Base-by-base conservation (phyloP, 2,329 filamentous ascomycete species). In the Cytospora piceae region DNA sequence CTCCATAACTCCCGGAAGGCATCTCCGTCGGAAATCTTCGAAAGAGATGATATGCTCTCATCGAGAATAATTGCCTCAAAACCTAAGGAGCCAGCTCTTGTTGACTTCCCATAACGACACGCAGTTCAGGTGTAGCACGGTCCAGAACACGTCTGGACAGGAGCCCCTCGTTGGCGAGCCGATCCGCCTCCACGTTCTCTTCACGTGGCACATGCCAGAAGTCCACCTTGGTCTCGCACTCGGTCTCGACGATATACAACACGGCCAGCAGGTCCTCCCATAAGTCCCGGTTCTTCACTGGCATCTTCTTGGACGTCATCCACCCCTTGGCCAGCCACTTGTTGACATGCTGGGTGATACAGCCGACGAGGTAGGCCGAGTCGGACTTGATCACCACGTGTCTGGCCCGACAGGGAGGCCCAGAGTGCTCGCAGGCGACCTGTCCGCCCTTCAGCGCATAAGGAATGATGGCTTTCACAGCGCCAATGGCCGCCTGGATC, bases 301-400 rank as follows among this genome's bases (percentile, higher is more conserved):
- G 32, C 34, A 58, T 63, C 2, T 29, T 52, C 14, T 63, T 65
- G 15, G 64, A 34, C 20, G 67, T 69, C 42, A 42, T 59, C 67
- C 66, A 69, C 4, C 61, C 61, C 29, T 69, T 70, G 39, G 31
- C 7, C 7, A 3, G 22, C 67, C 69, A 70, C 58, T 70, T 69
- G 4, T 55, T 22, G 27, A 69, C 1, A 31, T 59, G 56, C 9
- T 52, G 24, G 8, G 64, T 67, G 57, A 69, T 67, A 32, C 61
- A 56, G 52, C 67, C 61, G 51, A 70, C 69, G 9, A 68, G 61
- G 61, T 69, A 70, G 4, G 63, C 63, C 34, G 67, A 69, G 53
- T 69, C 67, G 4, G 67, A 67, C 37, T 70, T 69, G 49, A 69
- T 59, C 1, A 69, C 58, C 24, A 70, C 34, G 58, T 69, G 64